phyloP scores from a whole-genome alignment of 495 filamentous ascomycete genomes.

The Cairneyella variabilis region DNA sequence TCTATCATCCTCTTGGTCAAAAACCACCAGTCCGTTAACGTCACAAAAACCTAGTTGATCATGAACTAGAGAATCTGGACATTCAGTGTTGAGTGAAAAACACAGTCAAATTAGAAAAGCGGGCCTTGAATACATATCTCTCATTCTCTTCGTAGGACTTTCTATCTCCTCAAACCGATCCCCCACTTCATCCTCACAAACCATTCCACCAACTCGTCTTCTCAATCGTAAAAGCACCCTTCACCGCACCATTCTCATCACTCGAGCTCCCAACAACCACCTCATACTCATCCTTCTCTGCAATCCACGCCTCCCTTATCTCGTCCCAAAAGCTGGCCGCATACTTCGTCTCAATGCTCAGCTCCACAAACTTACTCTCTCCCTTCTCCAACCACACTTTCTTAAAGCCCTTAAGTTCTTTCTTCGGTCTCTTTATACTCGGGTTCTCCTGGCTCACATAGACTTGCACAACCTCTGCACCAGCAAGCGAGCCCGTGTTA shows the following conservation, averaged over 20 bases:
- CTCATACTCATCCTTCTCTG: conserved; percentile 60
- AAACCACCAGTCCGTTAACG: no score
- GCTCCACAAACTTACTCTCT: conserved; percentile 58
- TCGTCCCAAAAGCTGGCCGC: conserved; percentile 71
- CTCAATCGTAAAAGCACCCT: conserved; percentile 43
- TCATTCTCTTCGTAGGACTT: no score
- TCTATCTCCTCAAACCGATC: background rate
- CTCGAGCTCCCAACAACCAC: conserved; percentile 52
- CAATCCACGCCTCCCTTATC: conserved; percentile 59
- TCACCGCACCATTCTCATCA: conserved; percentile 39
- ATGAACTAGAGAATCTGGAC: no score
- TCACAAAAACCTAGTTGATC: no score
- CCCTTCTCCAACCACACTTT: conserved; percentile 68
- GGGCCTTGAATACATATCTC: no score
- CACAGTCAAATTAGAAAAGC: no score
- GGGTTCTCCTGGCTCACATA: conserved; percentile 56
- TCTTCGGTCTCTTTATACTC: conserved; percentile 53
- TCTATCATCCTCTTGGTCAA: no score
- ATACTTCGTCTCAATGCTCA: conserved; percentile 47
- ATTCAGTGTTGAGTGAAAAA: no score
- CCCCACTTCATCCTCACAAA: conserved; percentile 21
- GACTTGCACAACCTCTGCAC: conserved; percentile 75
- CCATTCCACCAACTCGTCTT: conserved; percentile 58
- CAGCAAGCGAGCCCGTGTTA: conserved; percentile 61
- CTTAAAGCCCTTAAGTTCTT: conserved; percentile 75